phyloP scores from a whole-genome alignment of 257 asterid species.

The Solanum rostratum region DNA sequence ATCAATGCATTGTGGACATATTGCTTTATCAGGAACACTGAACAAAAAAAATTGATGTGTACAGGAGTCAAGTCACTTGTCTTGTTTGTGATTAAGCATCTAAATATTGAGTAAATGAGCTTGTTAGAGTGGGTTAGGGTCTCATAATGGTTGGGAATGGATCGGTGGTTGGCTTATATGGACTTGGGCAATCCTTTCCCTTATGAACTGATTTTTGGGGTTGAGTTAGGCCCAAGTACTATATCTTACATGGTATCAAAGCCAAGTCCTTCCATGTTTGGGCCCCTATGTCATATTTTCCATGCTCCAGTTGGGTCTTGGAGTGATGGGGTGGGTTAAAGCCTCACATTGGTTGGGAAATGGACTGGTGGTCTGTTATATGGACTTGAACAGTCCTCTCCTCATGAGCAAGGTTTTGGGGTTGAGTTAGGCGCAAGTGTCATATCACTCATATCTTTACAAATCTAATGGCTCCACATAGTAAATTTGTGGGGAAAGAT shows the following conservation, averaged over 20 bases:
- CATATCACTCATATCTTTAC: neutral
- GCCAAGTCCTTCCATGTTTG: neutral
- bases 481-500: neutral
- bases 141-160: neutral
- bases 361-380: neutral
- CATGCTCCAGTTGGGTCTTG: neutral
- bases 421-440: neutral
- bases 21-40: neutral
- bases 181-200: neutral
- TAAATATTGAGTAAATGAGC: neutral
- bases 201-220: neutral
- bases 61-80: neutral
- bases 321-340: neutral
- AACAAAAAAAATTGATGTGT: neutral
- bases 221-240: neutral
- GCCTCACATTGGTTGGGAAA: neutral
- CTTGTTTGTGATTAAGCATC: neutral
- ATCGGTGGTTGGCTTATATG: neutral
- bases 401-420: neutral
- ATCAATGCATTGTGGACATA: neutral
- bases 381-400: neutral
- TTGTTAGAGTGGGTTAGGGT: neutral
- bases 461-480: neutral
- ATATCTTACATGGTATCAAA: neutral
- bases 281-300: neutral